Evolutionary conservation across 2,329 filamentous ascomycete genomes (phyloP).

Genomic region (Dothidotthia symphoricarpi): DNA sequence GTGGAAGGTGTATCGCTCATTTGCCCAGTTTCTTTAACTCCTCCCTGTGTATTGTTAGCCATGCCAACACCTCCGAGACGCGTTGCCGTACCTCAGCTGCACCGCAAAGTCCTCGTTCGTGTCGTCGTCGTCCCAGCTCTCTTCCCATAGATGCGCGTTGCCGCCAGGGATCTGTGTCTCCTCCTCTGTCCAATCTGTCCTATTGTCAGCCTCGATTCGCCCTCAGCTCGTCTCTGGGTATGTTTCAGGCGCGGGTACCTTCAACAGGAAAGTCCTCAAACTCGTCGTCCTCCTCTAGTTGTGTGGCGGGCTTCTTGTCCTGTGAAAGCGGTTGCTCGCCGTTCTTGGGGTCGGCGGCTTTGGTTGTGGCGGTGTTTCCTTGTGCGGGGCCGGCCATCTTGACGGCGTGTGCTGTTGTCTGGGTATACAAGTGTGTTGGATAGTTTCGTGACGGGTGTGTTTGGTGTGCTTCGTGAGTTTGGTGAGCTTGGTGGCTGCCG

Average conservation of each 20-base stretch:
- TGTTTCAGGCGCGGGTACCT: slow-evolving; percentile 56
- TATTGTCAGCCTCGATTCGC: slow-evolving; percentile 9
- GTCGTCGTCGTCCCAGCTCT: slow-evolving; percentile 99
- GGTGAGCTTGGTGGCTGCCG: not conserved
- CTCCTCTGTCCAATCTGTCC: slow-evolving; percentile 79
- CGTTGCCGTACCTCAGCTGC: slow-evolving; percentile 74
- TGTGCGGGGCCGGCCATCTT: slow-evolving; percentile 51
- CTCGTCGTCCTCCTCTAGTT: slow-evolving; percentile 95
- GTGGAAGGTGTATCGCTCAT: slow-evolving; percentile 15
- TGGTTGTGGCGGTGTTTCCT: slow-evolving; percentile 41
- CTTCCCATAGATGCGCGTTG: slow-evolving; percentile 91
- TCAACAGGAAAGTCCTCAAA: slow-evolving; percentile 99
- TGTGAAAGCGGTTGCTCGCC: slow-evolving; percentile 46
- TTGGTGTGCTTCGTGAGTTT: not conserved
- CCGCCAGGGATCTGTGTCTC: slow-evolving; percentile 79
- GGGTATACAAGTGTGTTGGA: not conserved
- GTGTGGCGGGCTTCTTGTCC: slow-evolving; percentile 61
- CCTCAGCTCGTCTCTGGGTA: not conserved
- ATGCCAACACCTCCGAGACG: not conserved
- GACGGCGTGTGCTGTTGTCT: not conserved
- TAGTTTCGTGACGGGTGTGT: not conserved
- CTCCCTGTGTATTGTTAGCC: slow-evolving; percentile 56
- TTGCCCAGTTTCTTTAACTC: slow-evolving; percentile 95
- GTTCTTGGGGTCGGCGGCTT: slow-evolving; percentile 42
- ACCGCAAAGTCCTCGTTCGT: slow-evolving; percentile 93